Percentiles rank a stretch among this genome's conserved stretches.
Conservation (phyloP, 305 asterid species). For the Solanum hybrid region DNA sequence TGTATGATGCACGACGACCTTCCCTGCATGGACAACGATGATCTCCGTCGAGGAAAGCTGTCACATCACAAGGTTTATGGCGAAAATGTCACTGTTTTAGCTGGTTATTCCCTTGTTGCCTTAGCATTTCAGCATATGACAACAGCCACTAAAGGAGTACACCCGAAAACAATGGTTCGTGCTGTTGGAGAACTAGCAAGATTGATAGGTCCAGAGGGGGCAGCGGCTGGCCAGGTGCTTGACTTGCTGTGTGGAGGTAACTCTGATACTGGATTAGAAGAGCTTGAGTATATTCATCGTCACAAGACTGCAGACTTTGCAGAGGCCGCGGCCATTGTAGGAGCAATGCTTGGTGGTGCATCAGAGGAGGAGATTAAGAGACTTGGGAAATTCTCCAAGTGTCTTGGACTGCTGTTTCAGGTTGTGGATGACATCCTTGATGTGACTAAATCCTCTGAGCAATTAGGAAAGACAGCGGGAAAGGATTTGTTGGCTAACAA, state of each 20-base stretch:
- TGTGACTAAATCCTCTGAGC: slow-evolving; percentile 23
- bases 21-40: slow-evolving; percentile 69
- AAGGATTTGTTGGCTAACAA: slow-evolving; percentile 23
- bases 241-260: slow-evolving; percentile 39
- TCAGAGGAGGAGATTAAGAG: slow-evolving; percentile 8
- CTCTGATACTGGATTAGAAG: slow-evolving; percentile 26
- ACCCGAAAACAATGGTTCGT: slow-evolving; percentile 27
- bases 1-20: slow-evolving; percentile 65
- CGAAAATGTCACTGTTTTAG: slow-evolving; percentile 40
- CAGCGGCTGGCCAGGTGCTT: slow-evolving; percentile 40
- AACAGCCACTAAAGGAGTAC: slow-evolving; percentile 20
- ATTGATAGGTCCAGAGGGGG: slow-evolving; percentile 40
- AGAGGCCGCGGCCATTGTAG: slow-evolving; percentile 14
- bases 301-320: slow-evolving; percentile 18
- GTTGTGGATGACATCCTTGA: slow-evolving; percentile 24
- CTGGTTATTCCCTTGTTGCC: slow-evolving; percentile 54
- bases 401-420: slow-evolving; percentile 19
- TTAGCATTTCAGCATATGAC: slow-evolving; percentile 51
- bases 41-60: slow-evolving; percentile 52
- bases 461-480: slow-evolving; percentile 24
- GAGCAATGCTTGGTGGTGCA: slow-evolving; percentile 24
- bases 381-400: slow-evolving; percentile 12
- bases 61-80: slow-evolving; percentile 54
- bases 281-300: slow-evolving; percentile 13
- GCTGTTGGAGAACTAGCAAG: slow-evolving; percentile 38